Evolutionary conservation across 345 rosid species (phyloP), one percentile per base, ranked within the genome.

Genomic region (Citrus maxima): DNA sequence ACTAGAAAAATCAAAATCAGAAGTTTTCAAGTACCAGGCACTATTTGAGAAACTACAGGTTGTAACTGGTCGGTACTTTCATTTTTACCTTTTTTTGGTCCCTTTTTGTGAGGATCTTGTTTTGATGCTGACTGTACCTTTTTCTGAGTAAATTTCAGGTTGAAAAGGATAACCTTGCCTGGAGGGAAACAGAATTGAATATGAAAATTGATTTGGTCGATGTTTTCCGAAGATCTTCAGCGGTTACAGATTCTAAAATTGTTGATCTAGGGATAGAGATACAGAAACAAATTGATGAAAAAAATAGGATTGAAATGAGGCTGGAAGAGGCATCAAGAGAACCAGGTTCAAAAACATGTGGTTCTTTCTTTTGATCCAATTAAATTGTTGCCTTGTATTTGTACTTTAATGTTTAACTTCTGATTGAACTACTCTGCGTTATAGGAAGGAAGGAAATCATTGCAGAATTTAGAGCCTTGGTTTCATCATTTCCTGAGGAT

Each of bases 11-110:
- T 88, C 94, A 81, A 97, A 93, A 82, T 80, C 89, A 42, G 92
- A 89, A 82, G 94, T 90, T 83, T 55, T 76, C 59, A 82, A 80
- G 62, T 93, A 89, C 88, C 96, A 88, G 86, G 88, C 92, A 80
- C 80, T 89, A 74, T 90, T 84, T 49, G 94, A 93, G 92, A 96
- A 90, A 90, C 92, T 94, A 74, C 98, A 96, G 99, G 99, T 96
- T 88, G 94, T 87, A 86, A 86, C 89, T 84, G 89, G 89, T 87
- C 83, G 86, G 82, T 82, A 84, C 86, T 88, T 89, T 85, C 80
- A 83, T 81, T 84, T 85, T 69, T 84, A 80, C 80, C 77, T 65
- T 82, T 66, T 56, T 51, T 72, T 80, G 67, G 75, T 51, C 79
- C 54, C 80, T 80, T 80, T 63, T 25, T 70, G 24, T 55, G 55